phyloP scores from a whole-genome alignment of 768 basidiomycete species.

The Pleurotus cornucopiae region DNA sequence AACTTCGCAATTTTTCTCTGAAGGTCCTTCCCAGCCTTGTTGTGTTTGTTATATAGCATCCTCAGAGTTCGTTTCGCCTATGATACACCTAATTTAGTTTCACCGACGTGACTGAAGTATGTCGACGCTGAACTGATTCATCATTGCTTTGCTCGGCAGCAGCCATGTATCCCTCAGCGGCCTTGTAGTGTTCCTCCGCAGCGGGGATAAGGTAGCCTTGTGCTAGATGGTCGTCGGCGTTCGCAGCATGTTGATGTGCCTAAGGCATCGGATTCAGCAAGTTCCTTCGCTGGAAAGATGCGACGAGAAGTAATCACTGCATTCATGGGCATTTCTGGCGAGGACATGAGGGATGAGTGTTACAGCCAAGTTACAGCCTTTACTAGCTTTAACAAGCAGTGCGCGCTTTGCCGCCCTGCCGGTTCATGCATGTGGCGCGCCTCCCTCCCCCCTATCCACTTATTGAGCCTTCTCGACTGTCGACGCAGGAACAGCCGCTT shows the following conservation, averaged over 20 bases:
- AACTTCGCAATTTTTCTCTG: constrained; percentile 69
- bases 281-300: background rate
- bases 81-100: constrained; percentile 9
- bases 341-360: constrained; percentile 19
- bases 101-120: constrained; percentile 9
- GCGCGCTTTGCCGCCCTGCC: too few relatives aligned
- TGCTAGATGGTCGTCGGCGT: constrained; percentile 67
- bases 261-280: constrained; percentile 22
- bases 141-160: constrained; percentile 73
- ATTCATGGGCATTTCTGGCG: constrained; percentile 47
- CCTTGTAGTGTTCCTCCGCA: constrained; percentile 68
- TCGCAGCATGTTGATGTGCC: constrained; percentile 82
- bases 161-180: constrained; percentile 70
- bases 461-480: too few relatives aligned
- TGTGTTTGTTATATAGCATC: constrained; percentile 73
- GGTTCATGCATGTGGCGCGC: too few relatives aligned
- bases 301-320: constrained; percentile 29
- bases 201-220: constrained; percentile 71
- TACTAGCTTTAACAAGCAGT: too few relatives aligned
- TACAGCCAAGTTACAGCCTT: background rate
- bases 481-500: too few relatives aligned
- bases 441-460: too few relatives aligned
- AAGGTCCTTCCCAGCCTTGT: constrained; percentile 66
- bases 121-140: constrained; percentile 49
- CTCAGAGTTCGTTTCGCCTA: constrained; percentile 77